phyloP scores from a whole-genome alignment of 192 early-diverging fungal species.

The Phycomyces blakesleeanus region DNA sequence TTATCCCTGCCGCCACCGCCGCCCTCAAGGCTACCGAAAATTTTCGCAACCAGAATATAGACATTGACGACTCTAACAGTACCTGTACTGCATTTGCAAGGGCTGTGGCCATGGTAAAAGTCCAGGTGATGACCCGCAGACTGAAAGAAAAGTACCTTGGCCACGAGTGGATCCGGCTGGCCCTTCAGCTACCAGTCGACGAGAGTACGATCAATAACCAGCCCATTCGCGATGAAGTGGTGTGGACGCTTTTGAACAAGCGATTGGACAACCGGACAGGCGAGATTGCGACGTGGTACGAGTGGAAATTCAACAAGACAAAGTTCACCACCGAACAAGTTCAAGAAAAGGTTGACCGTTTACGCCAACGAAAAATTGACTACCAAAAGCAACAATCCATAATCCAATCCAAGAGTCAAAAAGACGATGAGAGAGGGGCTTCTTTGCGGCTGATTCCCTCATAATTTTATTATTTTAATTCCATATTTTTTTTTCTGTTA shows the following conservation, averaged over 20 bases:
- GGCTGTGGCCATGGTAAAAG: slow-evolving; percentile 24
- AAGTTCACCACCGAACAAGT: slow-evolving; percentile 19
- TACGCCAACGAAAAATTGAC: slow-evolving; percentile 17
- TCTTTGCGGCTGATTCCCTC: no score
- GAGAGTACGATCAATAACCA: slow-evolving; percentile 15
- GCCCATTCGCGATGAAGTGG: background rate
- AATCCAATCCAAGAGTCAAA: no score
- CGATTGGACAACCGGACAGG: slow-evolving; percentile 20
- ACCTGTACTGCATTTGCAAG: slow-evolving; percentile 14
- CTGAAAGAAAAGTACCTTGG: slow-evolving; percentile 28
- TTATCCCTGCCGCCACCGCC: slow-evolving; percentile 27
- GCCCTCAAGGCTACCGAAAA: slow-evolving; percentile 5
- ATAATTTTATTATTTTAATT: no score
- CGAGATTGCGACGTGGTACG: slow-evolving; percentile 34
- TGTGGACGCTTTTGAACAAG: background rate
- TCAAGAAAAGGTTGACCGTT: slow-evolving; percentile 21
- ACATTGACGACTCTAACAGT: slow-evolving; percentile 5
- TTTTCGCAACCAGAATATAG: background rate
- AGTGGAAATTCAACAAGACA: slow-evolving; percentile 23
- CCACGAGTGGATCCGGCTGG: slow-evolving; percentile 36
- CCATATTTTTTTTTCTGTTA: no score
- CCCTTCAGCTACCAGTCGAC: slow-evolving; percentile 23
- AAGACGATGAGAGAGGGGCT: no score
- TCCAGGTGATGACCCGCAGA: slow-evolving; percentile 24
- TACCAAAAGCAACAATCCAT: background rate